Evolutionary conservation across 2,329 filamentous ascomycete species (phyloP), one percentile per base, ranked within the genome.

Genomic region (Thielaviopsis euricoi): DNA sequence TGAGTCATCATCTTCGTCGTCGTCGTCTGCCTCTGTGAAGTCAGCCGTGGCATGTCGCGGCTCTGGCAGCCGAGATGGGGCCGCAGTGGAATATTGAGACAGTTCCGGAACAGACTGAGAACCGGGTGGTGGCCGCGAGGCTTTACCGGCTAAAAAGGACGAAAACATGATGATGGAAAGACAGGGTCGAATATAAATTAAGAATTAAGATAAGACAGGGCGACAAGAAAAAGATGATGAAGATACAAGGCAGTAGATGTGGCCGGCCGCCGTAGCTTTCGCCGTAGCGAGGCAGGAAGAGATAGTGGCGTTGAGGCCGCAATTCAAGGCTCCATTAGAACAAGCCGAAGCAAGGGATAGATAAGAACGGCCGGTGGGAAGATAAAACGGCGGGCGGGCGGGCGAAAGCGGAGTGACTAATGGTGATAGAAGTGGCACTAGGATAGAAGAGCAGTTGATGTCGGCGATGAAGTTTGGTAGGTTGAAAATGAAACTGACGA

Each of bases 21-120:
- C 76, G 56, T 82, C 78, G 60, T 83, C 80, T 43, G 75, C 78
- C 65, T 83, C 81, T 53, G 80, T 83, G 62, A 83, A 84, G 66
- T 84, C 81, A 60, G 81, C 81, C 2, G 78, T 80, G 58, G 81
- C 80, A 67, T 80, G 77, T 61, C 74, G 73, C 55, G 70, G 70
- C 23, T 56, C 67, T 67, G 46, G 64, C 21, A 52, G 37, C 6
- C 52, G 58, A 22, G 57, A 55, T 6, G 54, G 9, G 6, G 49
- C 21, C n/a, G 43, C 52, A 7, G 40, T 29, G n/a, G 55, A 51
- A 52, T 57, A 58, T 29, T 43, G 46, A 9, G 54, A 52, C 19
- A 60, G 49, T 22, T 58, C 55, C 7, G 58, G 58, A 15, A 56
- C 53, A 19, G 55, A 57, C 19, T 54, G 58, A 25, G 58, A 60